Evolutionary conservation across 805 yeast genomes (phyloP).

Genomic region (Candida ascalaphidarum): DNA sequence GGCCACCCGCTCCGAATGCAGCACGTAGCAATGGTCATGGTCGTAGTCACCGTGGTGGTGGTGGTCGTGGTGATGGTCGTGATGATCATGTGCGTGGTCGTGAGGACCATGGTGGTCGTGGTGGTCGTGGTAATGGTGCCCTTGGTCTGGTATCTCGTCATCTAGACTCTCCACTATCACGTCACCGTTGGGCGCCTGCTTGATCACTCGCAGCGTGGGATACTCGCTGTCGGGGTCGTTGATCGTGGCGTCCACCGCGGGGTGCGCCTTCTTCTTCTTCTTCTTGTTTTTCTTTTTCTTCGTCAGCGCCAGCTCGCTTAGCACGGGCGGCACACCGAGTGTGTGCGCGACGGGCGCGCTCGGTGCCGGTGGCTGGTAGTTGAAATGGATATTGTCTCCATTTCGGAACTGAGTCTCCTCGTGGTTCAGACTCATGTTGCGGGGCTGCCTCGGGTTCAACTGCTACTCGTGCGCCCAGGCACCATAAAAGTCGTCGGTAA

Average conservation of each 20-base stretch:
- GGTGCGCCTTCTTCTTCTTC: slow-evolving; percentile 21
- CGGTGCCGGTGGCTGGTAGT: slow-evolving; percentile 5
- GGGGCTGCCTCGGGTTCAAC: no score
- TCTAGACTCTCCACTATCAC: slow-evolving; percentile 59
- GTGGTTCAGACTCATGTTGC: no score
- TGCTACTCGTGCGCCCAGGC: no score
- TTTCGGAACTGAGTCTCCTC: slow-evolving; percentile 15
- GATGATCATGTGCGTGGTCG: slow-evolving; percentile 9
- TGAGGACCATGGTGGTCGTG: slow-evolving; percentile 7
- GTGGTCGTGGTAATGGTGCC: slow-evolving; percentile 1
- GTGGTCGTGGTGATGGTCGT: slow-evolving; percentile 2
- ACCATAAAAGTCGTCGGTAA: no score
- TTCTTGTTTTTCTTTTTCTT: slow-evolving; percentile 18
- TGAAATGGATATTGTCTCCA: slow-evolving; percentile 29
- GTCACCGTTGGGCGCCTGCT: slow-evolving; percentile 67
- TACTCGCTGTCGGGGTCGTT: slow-evolving; percentile 54
- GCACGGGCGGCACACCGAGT: no score
- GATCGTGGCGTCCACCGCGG: slow-evolving; percentile 32
- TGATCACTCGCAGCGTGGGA: slow-evolving; percentile 65
- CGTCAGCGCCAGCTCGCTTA: slow-evolving; percentile 1
- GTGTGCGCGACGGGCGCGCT: slow-evolving; percentile 2
- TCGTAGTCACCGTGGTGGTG: slow-evolving; percentile 2
- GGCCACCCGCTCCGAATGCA: slow-evolving; percentile 1
- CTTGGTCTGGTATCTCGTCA: slow-evolving; percentile 11
- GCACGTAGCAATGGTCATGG: slow-evolving; percentile 4